Base-by-base conservation (phyloP, 345 rosid species). In the Syzygium oleosum region DNA sequence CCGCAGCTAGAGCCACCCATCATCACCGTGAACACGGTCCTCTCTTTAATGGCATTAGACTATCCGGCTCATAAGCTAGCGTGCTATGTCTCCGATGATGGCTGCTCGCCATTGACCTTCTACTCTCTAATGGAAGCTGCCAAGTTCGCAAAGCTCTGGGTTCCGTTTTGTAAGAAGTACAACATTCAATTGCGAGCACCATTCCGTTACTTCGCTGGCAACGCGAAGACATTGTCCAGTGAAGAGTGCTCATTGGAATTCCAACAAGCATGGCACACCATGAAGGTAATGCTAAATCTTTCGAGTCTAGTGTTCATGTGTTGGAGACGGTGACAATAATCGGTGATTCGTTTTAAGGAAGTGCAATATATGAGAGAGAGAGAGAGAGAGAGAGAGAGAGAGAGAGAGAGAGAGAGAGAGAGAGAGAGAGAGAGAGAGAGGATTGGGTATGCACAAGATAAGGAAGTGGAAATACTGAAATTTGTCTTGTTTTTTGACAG, bases 101-200 rank as follows among this genome's bases (percentile, higher is more conserved):
- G 92, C 55, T 93, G 96, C 88, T 96, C 98, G 9, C 89, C 92
- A 55, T 85, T 93, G 79, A 92, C 91, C 86, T 95, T 89, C 88
- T 93, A 91, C 84, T 92, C 98, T 85, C 90, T 94, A 9, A 86
- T 92, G 73, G 95, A 95, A 90, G 95, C 95, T 19, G 91, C 91
- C 0, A 94, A 88, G 52, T 96, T 95, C 51, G 94, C 99, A 2
- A 91, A 91, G 92, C 88, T 90, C 34, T 95, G 97, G 99, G 95
- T 95, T 43, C 96, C 96, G 0, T 63, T 97, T 88, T 95, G 98
- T 88, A 90, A 91, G 88, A 93, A 93, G 90, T 88, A 95, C 46
- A 90, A 87, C 5, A 78, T 95, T 87, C 90, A 78, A 87, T 89
- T 92, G 51, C 88, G 96, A 91, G 97, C 97, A 87, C 96, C 99